Evolutionary conservation across 768 basidiomycete species (phyloP).

Genomic region (Boletus rubroflammeus): DNA sequence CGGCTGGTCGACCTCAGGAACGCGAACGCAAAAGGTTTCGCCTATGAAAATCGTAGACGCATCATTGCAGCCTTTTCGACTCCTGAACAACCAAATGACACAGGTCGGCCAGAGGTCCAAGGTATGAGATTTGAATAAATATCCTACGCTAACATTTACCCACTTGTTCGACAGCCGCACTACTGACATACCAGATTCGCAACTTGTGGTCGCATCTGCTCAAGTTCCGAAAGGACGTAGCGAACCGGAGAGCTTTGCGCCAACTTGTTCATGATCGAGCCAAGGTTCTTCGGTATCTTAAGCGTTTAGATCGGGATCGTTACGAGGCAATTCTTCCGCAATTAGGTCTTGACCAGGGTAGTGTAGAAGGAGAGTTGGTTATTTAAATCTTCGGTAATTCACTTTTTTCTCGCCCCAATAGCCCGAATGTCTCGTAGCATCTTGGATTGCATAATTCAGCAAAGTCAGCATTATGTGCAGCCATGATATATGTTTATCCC

Average conservation of each 20-base stretch:
- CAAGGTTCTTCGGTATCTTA: constrained; percentile 77
- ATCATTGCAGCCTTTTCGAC: constrained; percentile 78
- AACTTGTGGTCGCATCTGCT: constrained; percentile 73
- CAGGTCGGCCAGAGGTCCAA: constrained; percentile 88
- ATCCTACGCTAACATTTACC: not conserved
- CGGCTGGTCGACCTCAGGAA: constrained; percentile 80
- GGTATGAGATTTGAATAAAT: constrained; percentile 41
- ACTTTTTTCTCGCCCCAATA: not conserved
- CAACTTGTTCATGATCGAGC: constrained; percentile 80
- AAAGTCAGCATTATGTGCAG: constrained; percentile 8
- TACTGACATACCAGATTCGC: constrained; percentile 83
- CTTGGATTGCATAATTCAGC: not conserved
- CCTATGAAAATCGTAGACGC: constrained; percentile 79
- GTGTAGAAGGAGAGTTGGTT: constrained; percentile 88
- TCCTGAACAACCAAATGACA: constrained; percentile 60
- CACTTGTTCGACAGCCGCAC: constrained; percentile 55
- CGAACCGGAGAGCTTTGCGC: constrained; percentile 73
- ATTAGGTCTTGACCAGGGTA: constrained; percentile 71
- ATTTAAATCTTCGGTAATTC: constrained; percentile 39
- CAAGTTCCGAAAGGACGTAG: constrained; percentile 68
- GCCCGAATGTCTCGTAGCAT: too few species aligned
- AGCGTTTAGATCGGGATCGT: constrained; percentile 55
- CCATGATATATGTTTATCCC: not conserved
- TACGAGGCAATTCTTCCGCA: constrained; percentile 71
- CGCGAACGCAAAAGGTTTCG: constrained; percentile 81